Percentiles rank a stretch among this genome's conserved stretches.
Conservation (phyloP, 1,139 yeast species). For the Yamadazyma spencermartinsiae region DNA sequence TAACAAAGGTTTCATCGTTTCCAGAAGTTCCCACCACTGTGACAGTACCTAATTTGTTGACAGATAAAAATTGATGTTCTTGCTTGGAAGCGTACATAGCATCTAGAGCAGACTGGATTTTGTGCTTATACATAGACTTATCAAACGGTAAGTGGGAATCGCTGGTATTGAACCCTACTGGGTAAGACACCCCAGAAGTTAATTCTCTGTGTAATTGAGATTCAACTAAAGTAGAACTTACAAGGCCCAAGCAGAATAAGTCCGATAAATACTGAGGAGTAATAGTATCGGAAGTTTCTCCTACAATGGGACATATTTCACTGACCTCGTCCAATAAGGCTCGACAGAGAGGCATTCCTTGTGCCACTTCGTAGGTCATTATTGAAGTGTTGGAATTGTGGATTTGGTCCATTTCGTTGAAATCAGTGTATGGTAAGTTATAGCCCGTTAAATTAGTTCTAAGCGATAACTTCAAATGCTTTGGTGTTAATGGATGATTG, state of each 20-base stretch:
- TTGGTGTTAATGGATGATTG: conserved; percentile 9
- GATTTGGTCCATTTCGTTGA: neutral
- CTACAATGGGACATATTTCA: conserved; percentile 37
- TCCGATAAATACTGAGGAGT: conserved; percentile 50
- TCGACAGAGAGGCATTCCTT: conserved; percentile 43
- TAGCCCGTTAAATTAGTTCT: conserved; percentile 36
- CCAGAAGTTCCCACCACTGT: conserved; percentile 49
- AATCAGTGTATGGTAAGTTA: conserved; percentile 16
- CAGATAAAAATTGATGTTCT: conserved; percentile 44
- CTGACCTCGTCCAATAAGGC: conserved; percentile 36
- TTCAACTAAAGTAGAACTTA: conserved; percentile 37
- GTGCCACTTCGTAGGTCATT: conserved; percentile 35
- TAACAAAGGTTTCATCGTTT: conserved; percentile 45
- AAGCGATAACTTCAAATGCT: conserved; percentile 21
- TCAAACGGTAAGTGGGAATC: conserved; percentile 23
- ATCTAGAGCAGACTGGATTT: conserved; percentile 36
- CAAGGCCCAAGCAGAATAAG: conserved; percentile 38
- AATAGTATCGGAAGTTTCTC: conserved; percentile 43
- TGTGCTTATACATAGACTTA: conserved; percentile 24
- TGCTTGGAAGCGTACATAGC: conserved; percentile 41
- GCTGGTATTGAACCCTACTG: conserved; percentile 41
- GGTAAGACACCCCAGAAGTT: conserved; percentile 45
- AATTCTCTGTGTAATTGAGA: conserved; percentile 49
- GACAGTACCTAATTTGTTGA: conserved; percentile 45
- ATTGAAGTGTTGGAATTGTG: conserved; percentile 15